These are phyloP conservation scores for Blastomyces parvus DNA, from an alignment of 2,329 filamentous ascomycete genomes.

Conservation along the genomic window DNA sequence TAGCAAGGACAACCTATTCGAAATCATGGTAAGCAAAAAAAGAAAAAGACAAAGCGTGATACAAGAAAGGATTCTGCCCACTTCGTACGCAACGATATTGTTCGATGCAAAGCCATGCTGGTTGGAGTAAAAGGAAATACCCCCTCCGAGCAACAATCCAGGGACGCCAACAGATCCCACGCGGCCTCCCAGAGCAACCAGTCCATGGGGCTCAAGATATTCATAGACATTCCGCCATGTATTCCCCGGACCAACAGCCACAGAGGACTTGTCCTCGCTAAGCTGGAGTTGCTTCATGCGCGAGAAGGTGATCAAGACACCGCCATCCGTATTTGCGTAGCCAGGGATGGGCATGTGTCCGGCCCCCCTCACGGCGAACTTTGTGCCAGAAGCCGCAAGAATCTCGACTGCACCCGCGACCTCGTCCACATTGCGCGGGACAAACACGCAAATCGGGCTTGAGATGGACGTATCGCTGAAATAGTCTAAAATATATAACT, in stretches of 20 bases:
- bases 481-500: not conserved
- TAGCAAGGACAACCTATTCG: constrained; percentile 21
- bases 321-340: constrained; percentile 12
- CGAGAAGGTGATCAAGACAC: constrained; percentile 24
- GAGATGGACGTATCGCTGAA: not conserved
- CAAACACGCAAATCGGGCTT: constrained; percentile 25
- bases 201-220: constrained; percentile 23
- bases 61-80: constrained; percentile 10
- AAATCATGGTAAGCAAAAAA: not conserved
- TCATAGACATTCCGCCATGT: constrained; percentile 28
- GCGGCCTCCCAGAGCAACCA: constrained; percentile 28
- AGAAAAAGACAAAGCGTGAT: not conserved
- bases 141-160: constrained; percentile 29
- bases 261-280: constrained; percentile 22
- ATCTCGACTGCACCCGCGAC: constrained; percentile 22
- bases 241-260: constrained; percentile 25
- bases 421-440: constrained; percentile 20
- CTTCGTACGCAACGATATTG: constrained; percentile 26
- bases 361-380: constrained; percentile 15
- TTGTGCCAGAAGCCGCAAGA: constrained; percentile 23
- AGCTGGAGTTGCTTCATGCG: constrained; percentile 19
- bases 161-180: constrained; percentile 28
- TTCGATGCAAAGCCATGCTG: constrained; percentile 29
- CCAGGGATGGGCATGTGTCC: constrained; percentile 7
- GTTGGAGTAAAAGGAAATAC: constrained; percentile 26